These are phyloP conservation scores for Trichosporon coremiiforme DNA, from an alignment of 1,284 basidiomycete species.

Conservation along the genomic window DNA sequence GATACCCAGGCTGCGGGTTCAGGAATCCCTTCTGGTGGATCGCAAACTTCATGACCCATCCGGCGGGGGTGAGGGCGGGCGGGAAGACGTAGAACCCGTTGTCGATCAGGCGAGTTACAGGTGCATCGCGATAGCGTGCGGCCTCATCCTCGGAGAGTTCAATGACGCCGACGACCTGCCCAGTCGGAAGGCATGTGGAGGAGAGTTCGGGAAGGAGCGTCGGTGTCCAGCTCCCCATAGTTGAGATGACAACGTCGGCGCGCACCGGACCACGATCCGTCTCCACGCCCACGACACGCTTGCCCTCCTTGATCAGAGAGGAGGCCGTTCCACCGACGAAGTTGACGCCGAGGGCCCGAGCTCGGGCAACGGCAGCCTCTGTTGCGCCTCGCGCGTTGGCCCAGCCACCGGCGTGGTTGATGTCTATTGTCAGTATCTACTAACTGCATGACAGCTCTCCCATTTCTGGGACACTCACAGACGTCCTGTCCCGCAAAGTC, in stretches of 20 bases:
- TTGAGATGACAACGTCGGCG: conserved; percentile 43
- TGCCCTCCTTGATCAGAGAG: conserved; percentile 26
- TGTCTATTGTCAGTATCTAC: conserved; percentile 43
- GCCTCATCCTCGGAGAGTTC: conserved; percentile 69
- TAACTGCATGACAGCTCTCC: too few relatives aligned
- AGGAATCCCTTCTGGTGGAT: conserved; percentile 48
- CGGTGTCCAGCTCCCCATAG: conserved; percentile 48
- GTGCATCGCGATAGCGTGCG: conserved; percentile 62
- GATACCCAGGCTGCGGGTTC: conserved; percentile 32
- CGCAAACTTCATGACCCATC: conserved; percentile 50
- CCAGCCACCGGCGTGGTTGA: conserved; percentile 80
- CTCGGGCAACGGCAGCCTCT: conserved; percentile 39
- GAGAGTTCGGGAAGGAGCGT: conserved; percentile 30
- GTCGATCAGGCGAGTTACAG: conserved; percentile 71
- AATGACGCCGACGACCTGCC: conserved; percentile 71
- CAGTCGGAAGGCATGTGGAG: conserved; percentile 30
- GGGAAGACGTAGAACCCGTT: conserved; percentile 74
- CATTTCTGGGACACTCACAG: conserved; percentile 45
- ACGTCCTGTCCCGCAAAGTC: conserved; percentile 52
- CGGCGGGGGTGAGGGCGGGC: conserved; percentile 30
- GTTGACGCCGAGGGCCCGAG: conserved; percentile 27
- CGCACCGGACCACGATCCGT: conserved; percentile 59
- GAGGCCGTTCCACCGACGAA: conserved; percentile 25
- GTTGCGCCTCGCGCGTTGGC: conserved; percentile 70
- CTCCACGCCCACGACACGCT: conserved; percentile 62